Conservation (phyloP, 306 rosid genomes). For the Datisca glomerata region DNA sequence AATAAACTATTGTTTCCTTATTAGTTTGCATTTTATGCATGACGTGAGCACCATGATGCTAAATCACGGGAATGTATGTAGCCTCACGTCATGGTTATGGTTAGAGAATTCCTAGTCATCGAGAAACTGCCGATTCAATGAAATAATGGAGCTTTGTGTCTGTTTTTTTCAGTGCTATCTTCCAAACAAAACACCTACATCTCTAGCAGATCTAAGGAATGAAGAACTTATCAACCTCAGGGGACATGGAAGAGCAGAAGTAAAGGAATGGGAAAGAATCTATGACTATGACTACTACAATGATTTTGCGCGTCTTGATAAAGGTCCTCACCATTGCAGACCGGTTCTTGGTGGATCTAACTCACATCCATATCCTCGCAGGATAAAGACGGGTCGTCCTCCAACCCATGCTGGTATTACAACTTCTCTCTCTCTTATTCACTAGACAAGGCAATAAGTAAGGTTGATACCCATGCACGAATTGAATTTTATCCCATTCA, state of each 20-base stretch:
- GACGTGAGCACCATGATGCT: too few species aligned
- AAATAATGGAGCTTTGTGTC: slow-evolving; percentile 3
- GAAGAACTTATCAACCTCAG: slow-evolving; percentile 43
- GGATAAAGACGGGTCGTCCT: slow-evolving; percentile 40
- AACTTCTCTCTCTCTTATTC: not conserved
- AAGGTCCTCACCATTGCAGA: slow-evolving; percentile 26
- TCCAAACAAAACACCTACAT: slow-evolving; percentile 47
- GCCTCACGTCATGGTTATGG: too few species aligned
- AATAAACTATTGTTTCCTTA: too few species aligned
- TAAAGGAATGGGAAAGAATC: slow-evolving; percentile 57
- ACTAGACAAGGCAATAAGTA: too few species aligned
- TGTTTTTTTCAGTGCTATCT: slow-evolving; percentile 32
- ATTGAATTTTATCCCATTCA: not conserved
- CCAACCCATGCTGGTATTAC: slow-evolving; percentile 24
- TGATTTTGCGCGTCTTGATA: slow-evolving; percentile 39
- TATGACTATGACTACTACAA: slow-evolving; percentile 52
- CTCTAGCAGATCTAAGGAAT: slow-evolving; percentile 34
- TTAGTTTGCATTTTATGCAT: too few species aligned
- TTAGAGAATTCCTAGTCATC: too few species aligned
- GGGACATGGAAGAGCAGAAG: slow-evolving; percentile 40
- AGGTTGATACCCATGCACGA: too few species aligned
- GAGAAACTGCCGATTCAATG: too few species aligned
- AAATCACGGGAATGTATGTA: too few species aligned
- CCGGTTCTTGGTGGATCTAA: slow-evolving; percentile 36
- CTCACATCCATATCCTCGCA: slow-evolving; percentile 59